These are phyloP conservation scores for Ceratocystis ficicola DNA, from an alignment of 2,329 filamentous ascomycete genomes.

Conservation along the genomic window DNA sequence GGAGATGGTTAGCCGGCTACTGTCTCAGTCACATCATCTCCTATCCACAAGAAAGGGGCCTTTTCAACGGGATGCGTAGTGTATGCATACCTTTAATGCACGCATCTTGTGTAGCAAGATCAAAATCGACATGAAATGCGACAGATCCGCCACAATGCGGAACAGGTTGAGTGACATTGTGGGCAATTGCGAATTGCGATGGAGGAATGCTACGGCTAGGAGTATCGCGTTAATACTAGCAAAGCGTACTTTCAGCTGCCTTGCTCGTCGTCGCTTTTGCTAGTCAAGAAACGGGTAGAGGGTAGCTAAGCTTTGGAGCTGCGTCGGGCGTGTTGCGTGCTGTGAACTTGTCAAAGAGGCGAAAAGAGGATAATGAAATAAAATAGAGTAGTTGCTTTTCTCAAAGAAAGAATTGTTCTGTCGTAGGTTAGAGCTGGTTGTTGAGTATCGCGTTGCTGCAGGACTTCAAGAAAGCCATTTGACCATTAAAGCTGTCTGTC, in stretches of 20 bases:
- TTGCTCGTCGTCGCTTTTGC: background rate
- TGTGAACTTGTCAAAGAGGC: background rate
- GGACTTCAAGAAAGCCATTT: background rate
- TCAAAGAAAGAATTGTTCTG: background rate
- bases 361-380: background rate
- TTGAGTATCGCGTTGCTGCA: background rate
- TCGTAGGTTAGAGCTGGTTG: background rate
- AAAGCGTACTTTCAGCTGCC: background rate
- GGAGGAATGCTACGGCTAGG: background rate
- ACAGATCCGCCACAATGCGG: conserved; percentile 63
- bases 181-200: conserved; percentile 8
- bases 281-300: background rate
- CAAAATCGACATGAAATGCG: conserved; percentile 85
- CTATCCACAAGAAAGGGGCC: background rate
- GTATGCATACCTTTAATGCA: conserved; percentile 17
- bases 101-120: conserved; percentile 93
- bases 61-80: background rate
- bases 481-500: conserved; percentile 5
- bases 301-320: background rate
- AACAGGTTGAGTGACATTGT: conserved; percentile 45
- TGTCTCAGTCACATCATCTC: background rate
- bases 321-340: background rate
- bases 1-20: background rate
- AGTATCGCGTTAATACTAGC: background rate
- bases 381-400: background rate